Base-by-base conservation (phyloP, 768 basidiomycete genomes). In the Mycena chlorophos region DNA sequence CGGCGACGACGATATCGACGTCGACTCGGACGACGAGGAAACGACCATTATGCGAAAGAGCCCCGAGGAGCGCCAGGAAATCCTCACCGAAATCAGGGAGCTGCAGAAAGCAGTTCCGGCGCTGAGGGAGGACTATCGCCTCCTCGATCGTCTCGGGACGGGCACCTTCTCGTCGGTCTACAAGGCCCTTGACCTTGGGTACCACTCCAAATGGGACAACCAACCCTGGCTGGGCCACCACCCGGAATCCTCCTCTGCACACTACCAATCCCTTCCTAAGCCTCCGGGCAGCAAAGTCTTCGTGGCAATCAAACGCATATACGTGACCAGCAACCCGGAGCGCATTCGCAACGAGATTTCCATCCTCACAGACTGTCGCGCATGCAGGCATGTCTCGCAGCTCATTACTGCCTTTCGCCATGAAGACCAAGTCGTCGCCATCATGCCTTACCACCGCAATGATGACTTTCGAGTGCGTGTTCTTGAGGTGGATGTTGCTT, bases 91-190 rank as follows among this genome's bases (percentile, higher is more conserved):
- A 71, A 94, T 98, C 39, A 66, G 72, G 0, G 84, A 89, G 57
- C 80, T 98, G 25, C 74, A 85, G 58, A 67, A 73, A 1, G 78
- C 81, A 17, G 84, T 96, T 3, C 88, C 90, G 0, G 70, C 78
- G n/a, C 76, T 96, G 51, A 67, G 72, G 4, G 66, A 75, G 2
- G 78, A 89, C 60, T 98, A 96, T 76, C 80, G 75, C 48, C 76
- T 98, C 30, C 69, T 98, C 30, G 96, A 98, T 73, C 83, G 95
- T 1, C 81, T 99, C 0, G 97, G 97, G 14, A 98, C 95, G 51
- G 96, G 96, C 16, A 99, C 96, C 1, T 99, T 99, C 73, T 98
- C 96, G 0, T 94, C 94, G 10, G 97, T 99, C n/a, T 99, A 98
- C 80, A 97, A 98, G 65, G 97, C 95, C 0, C 71, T 95, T 60